phyloP scores from a whole-genome alignment of 257 asterid species.

The Agastache rugosa region DNA sequence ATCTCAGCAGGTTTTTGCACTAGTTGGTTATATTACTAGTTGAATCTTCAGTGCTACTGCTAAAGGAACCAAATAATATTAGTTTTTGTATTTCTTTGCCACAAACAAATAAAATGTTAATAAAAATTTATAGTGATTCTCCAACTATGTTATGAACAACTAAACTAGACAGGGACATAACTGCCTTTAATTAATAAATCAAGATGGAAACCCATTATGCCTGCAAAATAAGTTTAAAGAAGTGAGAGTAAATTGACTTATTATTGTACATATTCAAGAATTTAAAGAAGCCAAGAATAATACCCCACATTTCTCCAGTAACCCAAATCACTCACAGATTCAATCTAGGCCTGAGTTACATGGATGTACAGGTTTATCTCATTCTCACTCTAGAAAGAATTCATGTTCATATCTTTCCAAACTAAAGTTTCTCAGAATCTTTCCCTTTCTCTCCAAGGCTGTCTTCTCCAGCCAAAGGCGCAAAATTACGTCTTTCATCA shows the following conservation, averaged over 20 bases:
- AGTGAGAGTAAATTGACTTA: background rate
- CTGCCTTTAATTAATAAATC: background rate
- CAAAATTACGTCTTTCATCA: conserved; percentile 75
- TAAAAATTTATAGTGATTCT: background rate
- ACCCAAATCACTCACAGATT: background rate
- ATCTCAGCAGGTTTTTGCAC: background rate
- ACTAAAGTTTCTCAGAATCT: conserved; percentile 44
- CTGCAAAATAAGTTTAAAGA: background rate
- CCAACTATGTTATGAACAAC: background rate
- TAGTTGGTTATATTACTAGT: background rate
- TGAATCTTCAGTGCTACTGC: background rate
- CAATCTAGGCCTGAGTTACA: background rate
- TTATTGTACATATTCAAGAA: background rate
- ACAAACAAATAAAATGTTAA: background rate
- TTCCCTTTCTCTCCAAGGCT: conserved; percentile 51
- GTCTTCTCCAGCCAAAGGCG: conserved; percentile 47
- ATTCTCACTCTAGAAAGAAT: conserved; percentile 4
- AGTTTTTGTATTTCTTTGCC: background rate
- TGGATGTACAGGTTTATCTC: conserved; percentile 3
- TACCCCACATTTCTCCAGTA: background rate
- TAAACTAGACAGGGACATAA: background rate
- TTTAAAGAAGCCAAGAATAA: background rate
- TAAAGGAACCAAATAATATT: background rate
- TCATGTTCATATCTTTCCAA: conserved; percentile 20
- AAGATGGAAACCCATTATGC: background rate